Base-by-base conservation (phyloP, 108 stramenopile species). In the Mayamaea pseudoterrestris region DNA sequence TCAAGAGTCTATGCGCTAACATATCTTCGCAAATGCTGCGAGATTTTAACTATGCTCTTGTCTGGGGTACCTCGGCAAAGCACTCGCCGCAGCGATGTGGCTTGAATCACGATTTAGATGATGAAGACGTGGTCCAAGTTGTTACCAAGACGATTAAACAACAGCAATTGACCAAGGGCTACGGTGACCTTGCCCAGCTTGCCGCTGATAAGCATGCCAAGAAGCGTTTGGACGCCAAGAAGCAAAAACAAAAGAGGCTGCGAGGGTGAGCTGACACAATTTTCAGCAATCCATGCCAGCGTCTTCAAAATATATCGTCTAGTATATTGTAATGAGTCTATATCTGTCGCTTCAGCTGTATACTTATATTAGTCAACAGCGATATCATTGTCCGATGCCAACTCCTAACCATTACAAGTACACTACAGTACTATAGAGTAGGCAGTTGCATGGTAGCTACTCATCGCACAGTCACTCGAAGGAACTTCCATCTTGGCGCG, bases 101-200 rank as follows among this genome's bases (percentile, higher is more conserved):
- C 27, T 57, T 97, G 39, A 62, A 28, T 20, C 98, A 99, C 61
- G 62, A 52, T 6, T 61, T 99, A 40, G 64, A 72, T 26, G 98
- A 99, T 65, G 93, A 99, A 68, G 98, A 99, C 73, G 98, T 99
- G 14, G 78, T 99, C 3, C 98, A 99, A 64, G 78, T 99, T 52
- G 93, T 97, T 20, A 74, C 78, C 29, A 95, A 96, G 60, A 98
- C 98, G 1, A 83, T 93, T 43, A 73, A 83, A 35, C 96, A 99
- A 53, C 89, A 93, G 62, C 92, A 91, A 55, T 78, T 76, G 12
- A 83, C 89, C 55, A 94, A 94, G 57, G 73, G 71, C 39, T 96
- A 98, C 50, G 58, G 58, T 22, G 50, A 53, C 12, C 49, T 90
- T 21, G 83, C 88, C 26, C 85, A 92, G 53, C 65, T 59, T 14